Evolutionary conservation across 495 filamentous ascomycete genomes (phyloP).

Genomic region (Bryoglossum gracile): DNA sequence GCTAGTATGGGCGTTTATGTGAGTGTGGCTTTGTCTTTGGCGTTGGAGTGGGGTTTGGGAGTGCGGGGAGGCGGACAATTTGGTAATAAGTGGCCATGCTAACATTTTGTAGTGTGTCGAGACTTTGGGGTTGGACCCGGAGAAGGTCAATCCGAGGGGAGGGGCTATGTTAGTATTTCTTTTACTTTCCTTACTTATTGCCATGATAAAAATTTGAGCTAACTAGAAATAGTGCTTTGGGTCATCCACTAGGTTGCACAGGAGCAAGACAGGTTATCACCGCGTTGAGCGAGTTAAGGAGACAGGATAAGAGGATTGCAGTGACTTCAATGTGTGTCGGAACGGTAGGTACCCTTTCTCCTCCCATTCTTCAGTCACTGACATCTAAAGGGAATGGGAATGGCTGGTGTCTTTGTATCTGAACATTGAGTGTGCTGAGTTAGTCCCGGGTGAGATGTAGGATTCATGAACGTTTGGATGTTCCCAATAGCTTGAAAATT

Average conservation of each 20-base stretch:
- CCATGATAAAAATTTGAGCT: background rate
- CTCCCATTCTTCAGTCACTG: constrained; percentile 11
- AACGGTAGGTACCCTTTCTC: constrained; percentile 40
- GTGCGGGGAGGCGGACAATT: no score
- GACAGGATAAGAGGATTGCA: constrained; percentile 71
- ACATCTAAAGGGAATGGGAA: constrained; percentile 46
- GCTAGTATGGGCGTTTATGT: constrained; percentile 67
- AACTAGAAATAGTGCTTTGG: constrained; percentile 45
- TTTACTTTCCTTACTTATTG: constrained; percentile 26
- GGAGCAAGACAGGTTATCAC: constrained; percentile 77
- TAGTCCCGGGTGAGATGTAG: no score
- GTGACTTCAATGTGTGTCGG: constrained; percentile 85
- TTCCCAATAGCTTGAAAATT: no score
- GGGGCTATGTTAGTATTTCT: constrained; percentile 58
- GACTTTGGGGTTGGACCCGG: constrained; percentile 64
- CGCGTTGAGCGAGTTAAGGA: constrained; percentile 66
- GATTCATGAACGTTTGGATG: no score
- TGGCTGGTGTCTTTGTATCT: constrained; percentile 48
- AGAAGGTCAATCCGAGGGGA: constrained; percentile 84
- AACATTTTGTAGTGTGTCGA: constrained; percentile 77
- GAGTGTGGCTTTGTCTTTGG: no score
- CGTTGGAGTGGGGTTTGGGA: no score
- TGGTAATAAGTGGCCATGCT: background rate
- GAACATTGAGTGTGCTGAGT: no score
- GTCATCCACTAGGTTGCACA: constrained; percentile 75